Evolutionary conservation across 306 rosid species (phyloP), one percentile per base, ranked within the genome.

Genomic region (Corylus avellana): DNA sequence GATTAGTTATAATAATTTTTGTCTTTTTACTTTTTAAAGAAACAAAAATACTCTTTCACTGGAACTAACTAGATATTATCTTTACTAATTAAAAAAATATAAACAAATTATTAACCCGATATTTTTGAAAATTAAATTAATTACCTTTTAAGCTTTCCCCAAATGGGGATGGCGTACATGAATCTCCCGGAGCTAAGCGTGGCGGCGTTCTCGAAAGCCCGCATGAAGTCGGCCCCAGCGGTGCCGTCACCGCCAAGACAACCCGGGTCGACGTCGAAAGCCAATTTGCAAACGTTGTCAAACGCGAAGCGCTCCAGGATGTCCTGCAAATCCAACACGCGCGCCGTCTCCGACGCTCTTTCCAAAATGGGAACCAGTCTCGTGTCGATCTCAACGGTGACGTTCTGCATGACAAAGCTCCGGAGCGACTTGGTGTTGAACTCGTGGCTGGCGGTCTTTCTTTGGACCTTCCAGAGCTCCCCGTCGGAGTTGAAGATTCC

Each of bases 401-500:
- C 94, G n/a, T 85, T 87, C 3, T 86, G 87, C 74, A 90, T 68
- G 4, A 84, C 83, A 11, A 89, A 93, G 80, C 81, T 82, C 0
- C 94, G 66, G 8, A 93, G 86, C 0, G 93, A 93, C 47, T 81
- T 91, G 3, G 92, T 86, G 84, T 54, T 93, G 86, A 91, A 93
- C n/a, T 87, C 97, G 56, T 87, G 75, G 81, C 92, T 93, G 2
- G 91, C 91, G 0, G 90, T 89, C 73, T 89, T 93, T 2, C 96
- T 74, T 79, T 93, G 94, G 37, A 85, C 49, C 22, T 32, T 84
- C 97, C 96, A 93, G 58, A 83, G 82, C 0, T 89, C 79, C 1
- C 85, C 88, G 74, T 93, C 94, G 46, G 89, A 80, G 78, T 87
- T 91, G 79, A 93, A 93, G 84, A 93, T 91, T 59, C 98, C 98